Base-by-base conservation (phyloP, 2,329 filamentous ascomycete species). In the Ascocoryne sarcoides region DNA sequence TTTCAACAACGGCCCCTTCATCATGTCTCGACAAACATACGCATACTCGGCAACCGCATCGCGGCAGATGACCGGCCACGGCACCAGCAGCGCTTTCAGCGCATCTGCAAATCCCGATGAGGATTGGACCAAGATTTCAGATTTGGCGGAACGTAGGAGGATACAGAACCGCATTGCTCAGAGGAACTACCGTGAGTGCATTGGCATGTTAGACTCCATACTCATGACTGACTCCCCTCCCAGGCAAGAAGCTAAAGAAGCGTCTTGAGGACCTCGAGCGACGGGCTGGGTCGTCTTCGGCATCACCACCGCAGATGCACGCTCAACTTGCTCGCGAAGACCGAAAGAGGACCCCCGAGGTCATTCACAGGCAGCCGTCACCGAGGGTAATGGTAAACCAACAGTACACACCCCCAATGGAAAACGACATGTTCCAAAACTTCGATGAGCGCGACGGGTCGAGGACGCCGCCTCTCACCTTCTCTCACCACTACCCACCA, bases 91-190 rank as follows among this genome's bases (percentile, higher is more conserved):
- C 66, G 90, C 90, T 54, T 95, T 94, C 71, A 93, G 86, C 66
- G 84, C 83, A 56, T 93, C 87, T 49, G 90, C 89, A 55, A 93
- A 94, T 63, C 85, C 90, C 40, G 89, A 95, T 60, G 90, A 96
- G 68, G 90, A 96, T 69, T 96, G 90, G 90, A 95, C 90, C 60
- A 94, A 95, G 77, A 95, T 96, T 62, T 94, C 90, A 43, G 90
- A 96, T 64, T 80, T 96, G 45, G 90, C 89, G 37, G 90, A 96
- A 68, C 81, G 92, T 59, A 75, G 89, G 57, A 78, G 89, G 60
- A 95, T 95, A 68, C 89, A 96, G 67, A 96, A 96, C 69, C 81
- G 90, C 54, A 95, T 96, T 72, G 90, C 90, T 53, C 90, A 96
- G 68, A 82, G 89, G 58, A 95, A 95, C 70, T 95, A 95, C 69